phyloP scores from a whole-genome alignment of 768 basidiomycete species.

The Pulveroboletus frians region DNA sequence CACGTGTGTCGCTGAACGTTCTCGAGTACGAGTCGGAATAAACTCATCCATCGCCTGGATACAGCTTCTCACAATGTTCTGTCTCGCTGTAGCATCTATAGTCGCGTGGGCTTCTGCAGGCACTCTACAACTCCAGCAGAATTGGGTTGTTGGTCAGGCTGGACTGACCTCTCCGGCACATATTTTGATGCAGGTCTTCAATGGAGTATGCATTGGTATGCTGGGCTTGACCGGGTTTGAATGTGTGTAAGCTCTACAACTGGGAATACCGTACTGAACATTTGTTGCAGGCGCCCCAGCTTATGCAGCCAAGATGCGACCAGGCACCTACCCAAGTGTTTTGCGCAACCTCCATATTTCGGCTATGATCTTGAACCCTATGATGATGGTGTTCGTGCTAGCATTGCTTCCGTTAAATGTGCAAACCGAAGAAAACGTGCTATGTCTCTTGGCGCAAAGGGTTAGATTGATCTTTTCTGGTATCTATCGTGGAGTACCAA shows the following conservation, averaged over 20 bases:
- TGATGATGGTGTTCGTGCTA: constrained; percentile 55
- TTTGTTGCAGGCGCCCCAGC: constrained; percentile 48
- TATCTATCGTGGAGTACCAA: background rate
- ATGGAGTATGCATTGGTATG: constrained; percentile 67
- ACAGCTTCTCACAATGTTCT: constrained; percentile 52
- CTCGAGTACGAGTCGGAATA: background rate
- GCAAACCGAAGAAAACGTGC: constrained; percentile 52
- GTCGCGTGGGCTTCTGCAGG: constrained; percentile 52
- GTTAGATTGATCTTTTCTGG: constrained; percentile 28
- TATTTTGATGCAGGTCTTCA: constrained; percentile 47
- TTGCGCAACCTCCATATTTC: constrained; percentile 62
- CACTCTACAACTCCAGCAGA: constrained; percentile 41
- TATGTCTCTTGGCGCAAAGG: constrained; percentile 57
- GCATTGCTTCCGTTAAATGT: constrained; percentile 52
- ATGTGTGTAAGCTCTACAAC: constrained; percentile 34
- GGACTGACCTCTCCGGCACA: constrained; percentile 24
- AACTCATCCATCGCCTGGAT: background rate
- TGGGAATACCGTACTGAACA: background rate
- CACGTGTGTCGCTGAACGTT: constrained; percentile 42
- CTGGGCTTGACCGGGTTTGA: constrained; percentile 70
- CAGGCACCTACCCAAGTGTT: constrained; percentile 51
- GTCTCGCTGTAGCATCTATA: constrained; percentile 45
- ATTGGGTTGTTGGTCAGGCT: constrained; percentile 45
- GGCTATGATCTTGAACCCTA: constrained; percentile 49
- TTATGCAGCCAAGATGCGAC: constrained; percentile 57